Evolutionary conservation across 257 asterid genomes (phyloP), one percentile per base, ranked within the genome.

Genomic region (Gardenia jasminoides): DNA sequence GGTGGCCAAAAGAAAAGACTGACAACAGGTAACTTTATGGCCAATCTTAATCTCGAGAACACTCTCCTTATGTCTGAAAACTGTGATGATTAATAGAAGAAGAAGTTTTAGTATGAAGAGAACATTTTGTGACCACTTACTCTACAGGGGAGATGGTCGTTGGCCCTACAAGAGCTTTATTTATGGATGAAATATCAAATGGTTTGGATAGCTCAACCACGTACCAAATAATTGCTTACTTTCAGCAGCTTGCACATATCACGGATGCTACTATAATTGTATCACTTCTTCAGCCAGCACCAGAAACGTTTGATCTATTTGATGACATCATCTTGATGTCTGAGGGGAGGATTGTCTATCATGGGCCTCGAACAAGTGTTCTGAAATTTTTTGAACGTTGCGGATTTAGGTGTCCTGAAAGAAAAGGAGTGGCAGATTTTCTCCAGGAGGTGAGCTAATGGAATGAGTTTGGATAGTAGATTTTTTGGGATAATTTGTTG

Each of bases 351-450:
- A 81, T 86, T 73, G 86, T 87, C 65, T 90, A 84, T 76, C 93
- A 90, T 39, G 93, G 95, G 44, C 85, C 91, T 31, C 87, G 83
- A 11, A 72, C 30, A 46, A 79, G 79, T 46, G 84, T 89, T 16
- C 39, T 85, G 22, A 89, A 83, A 9, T 89, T 90, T 81, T 90
- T 90, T 67, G 81, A 66, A 64, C 73, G 78, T 67, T 86, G 88
- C 11, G 92, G 95, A 44, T 90, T 90, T 74, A 81, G 28, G 78
- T 89, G 93, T 48, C 91, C 96, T 26, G 90, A 86, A 73, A 88
- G 93, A 79, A 89, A 89, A 84, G 93, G 96, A 78, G 92, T 88
- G 30, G 91, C 91, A 56, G 93, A 91, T 74, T 91, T 91, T 79
- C 85, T 91, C 75, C 96, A 88, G 81, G 91, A 89, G 87, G 95